These are phyloP conservation scores for Mycena galericulata DNA, from an alignment of 768 basidiomycete species.

Conservation along the genomic window DNA sequence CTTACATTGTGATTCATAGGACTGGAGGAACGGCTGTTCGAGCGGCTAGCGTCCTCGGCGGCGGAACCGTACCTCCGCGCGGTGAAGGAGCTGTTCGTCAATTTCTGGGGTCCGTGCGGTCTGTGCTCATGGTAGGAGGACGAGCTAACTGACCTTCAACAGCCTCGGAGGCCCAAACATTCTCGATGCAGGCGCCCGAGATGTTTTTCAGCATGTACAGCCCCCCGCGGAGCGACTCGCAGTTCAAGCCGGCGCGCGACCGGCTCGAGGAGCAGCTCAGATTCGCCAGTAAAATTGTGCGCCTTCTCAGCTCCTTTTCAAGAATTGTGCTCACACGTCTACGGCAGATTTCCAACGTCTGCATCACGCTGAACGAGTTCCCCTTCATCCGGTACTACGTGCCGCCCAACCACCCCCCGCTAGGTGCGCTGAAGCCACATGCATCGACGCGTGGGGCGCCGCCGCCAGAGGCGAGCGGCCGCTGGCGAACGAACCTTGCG, in stretches of 20 bases:
- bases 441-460: constrained; percentile 73
- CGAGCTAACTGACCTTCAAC: constrained; percentile 17
- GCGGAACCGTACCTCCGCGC: constrained; percentile 83
- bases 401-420: constrained; percentile 83
- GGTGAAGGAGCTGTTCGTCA: constrained; percentile 89
- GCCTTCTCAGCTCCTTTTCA: constrained; percentile 36
- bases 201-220: constrained; percentile 92
- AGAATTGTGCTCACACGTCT: constrained; percentile 1
- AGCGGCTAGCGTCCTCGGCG: constrained; percentile 77
- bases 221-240: constrained; percentile 79
- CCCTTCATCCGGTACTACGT: constrained; percentile 95
- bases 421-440: constrained; percentile 84
- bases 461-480: constrained; percentile 69
- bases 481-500: constrained; percentile 88
- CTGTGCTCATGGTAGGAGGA: neutral
- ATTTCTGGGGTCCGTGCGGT: constrained; percentile 85
- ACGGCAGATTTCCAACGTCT: constrained; percentile 84
- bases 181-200: constrained; percentile 81
- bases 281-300: constrained; percentile 77
- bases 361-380: constrained; percentile 91
- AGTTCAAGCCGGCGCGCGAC: constrained; percentile 73
- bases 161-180: constrained; percentile 91
- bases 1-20: constrained; percentile 55
- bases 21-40: constrained; percentile 81
- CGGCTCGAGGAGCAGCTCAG: constrained; percentile 90